A percentile compares a stretch with the other conserved stretches of the same genome.
Evolutionary conservation across 768 basidiomycete species (phyloP).

Genomic region (Termitomyces titanicus): DNA sequence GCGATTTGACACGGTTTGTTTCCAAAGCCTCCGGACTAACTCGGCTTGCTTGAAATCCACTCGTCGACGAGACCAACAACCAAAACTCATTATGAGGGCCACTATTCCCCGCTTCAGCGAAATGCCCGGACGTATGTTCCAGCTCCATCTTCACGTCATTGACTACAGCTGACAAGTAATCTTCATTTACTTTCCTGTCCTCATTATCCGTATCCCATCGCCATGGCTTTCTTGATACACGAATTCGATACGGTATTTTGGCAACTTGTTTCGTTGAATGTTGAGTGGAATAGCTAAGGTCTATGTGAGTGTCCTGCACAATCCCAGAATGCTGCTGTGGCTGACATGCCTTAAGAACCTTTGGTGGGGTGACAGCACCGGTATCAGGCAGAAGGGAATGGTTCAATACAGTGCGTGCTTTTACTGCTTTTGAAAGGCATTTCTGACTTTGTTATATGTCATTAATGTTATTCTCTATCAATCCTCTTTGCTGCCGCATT

Average conservation of each 20-base stretch:
- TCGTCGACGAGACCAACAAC: conserved; percentile 13
- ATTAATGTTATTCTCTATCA: not conserved
- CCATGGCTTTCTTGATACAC: not conserved
- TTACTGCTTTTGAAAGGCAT: not conserved
- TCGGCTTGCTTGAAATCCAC: conserved; percentile 15
- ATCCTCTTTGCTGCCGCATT: not conserved
- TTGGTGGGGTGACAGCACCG: conserved; percentile 86
- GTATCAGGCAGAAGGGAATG: conserved; percentile 69
- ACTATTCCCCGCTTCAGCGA: conserved; percentile 58
- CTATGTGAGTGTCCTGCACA: conserved; percentile 57
- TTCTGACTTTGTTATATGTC: not conserved
- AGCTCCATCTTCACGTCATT: not conserved
- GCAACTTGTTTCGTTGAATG: not conserved
- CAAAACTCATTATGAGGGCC: conserved; percentile 51
- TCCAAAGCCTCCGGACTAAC: conserved; percentile 17
- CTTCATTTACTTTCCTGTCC: not conserved
- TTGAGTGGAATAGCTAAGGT: conserved; percentile 52
- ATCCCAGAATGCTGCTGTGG: not conserved
- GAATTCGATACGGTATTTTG: not conserved
- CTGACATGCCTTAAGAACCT: conserved; percentile 49
- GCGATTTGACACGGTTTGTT: conserved; percentile 18
- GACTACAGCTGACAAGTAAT: not conserved
- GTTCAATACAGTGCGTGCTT: conserved; percentile 73
- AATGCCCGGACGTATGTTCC: conserved; percentile 78
- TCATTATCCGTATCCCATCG: not conserved